phyloP scores from a whole-genome alignment of 805 yeast species.

The Hagleromyces aurorensis region DNA sequence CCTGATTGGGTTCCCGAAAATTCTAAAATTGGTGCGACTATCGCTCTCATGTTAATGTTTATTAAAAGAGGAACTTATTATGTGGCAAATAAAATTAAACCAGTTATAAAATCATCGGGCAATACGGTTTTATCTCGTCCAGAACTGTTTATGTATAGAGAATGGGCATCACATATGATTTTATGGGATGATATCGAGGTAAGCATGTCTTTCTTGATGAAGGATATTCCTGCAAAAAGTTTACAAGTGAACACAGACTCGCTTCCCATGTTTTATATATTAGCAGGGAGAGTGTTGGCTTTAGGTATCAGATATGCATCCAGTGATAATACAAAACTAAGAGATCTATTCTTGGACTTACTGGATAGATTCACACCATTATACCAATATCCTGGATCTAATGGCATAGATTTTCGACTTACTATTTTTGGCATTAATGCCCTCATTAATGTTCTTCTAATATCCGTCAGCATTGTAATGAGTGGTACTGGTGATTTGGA shows the following conservation, averaged over 20 bases:
- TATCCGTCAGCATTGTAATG: conserved; percentile 68
- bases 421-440: conserved; percentile 44
- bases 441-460: conserved; percentile 49
- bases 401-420: conserved; percentile 49
- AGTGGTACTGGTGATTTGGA: conserved; percentile 89
- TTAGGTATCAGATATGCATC: conserved; percentile 76
- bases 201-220: conserved; percentile 26
- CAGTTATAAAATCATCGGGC: conserved; percentile 46
- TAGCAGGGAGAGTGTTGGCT: conserved; percentile 70
- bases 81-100: conserved; percentile 58
- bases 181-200: conserved; percentile 60
- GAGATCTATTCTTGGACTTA: conserved; percentile 35
- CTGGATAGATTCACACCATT: conserved; percentile 27
- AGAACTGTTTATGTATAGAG: conserved; percentile 59
- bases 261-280: conserved; percentile 50
- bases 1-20: conserved; percentile 27
- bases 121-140: conserved; percentile 46
- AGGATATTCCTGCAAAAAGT: conserved; percentile 6
- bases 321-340: conserved; percentile 44
- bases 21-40: conserved; percentile 58
- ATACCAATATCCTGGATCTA: conserved; percentile 32
- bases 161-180: conserved; percentile 55
- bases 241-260: conserved; percentile 47
- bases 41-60: conserved; percentile 69
- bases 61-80: conserved; percentile 53